These are phyloP conservation scores for Gentiana straminea DNA, from an alignment of 257 asterid species.

Conservation along the genomic window DNA sequence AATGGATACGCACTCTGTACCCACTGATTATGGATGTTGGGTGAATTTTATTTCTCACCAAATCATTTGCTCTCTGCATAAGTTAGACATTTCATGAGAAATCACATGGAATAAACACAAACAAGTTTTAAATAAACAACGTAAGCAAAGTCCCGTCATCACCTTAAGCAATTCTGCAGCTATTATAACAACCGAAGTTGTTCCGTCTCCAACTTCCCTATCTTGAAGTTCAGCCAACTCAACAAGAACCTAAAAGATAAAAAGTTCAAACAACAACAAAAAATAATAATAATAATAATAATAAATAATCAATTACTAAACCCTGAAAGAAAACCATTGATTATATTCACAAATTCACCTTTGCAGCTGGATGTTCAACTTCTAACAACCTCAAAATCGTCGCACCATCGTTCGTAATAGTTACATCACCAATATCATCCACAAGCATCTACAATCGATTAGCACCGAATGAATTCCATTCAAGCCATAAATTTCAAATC, in stretches of 20 bases:
- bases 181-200: constrained; percentile 90
- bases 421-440: constrained; percentile 96
- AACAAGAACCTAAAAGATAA: constrained; percentile 66
- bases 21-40: constrained; percentile 97
- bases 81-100: constrained; percentile 3
- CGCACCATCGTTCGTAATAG: constrained; percentile 98
- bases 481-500: too few relatives aligned
- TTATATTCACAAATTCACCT: constrained; percentile 33
- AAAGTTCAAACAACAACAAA: not conserved
- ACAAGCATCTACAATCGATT: constrained; percentile 67
- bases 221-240: constrained; percentile 99
- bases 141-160: constrained; percentile 2
- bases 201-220: constrained; percentile 98
- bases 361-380: constrained; percentile 99
- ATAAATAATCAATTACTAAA: not conserved
- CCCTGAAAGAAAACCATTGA: not conserved
- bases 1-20: constrained; percentile 47
- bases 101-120: not conserved
- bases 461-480: not conserved
- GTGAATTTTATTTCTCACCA: constrained; percentile 88
- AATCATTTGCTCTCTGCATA: constrained; percentile 89
- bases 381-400: constrained; percentile 91
- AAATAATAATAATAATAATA: not conserved
- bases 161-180: constrained; percentile 99
- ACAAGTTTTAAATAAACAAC: not conserved